These are phyloP conservation scores for Hypoxylon intermedium DNA, from an alignment of 495 filamentous ascomycete species.

Conservation along the genomic window DNA sequence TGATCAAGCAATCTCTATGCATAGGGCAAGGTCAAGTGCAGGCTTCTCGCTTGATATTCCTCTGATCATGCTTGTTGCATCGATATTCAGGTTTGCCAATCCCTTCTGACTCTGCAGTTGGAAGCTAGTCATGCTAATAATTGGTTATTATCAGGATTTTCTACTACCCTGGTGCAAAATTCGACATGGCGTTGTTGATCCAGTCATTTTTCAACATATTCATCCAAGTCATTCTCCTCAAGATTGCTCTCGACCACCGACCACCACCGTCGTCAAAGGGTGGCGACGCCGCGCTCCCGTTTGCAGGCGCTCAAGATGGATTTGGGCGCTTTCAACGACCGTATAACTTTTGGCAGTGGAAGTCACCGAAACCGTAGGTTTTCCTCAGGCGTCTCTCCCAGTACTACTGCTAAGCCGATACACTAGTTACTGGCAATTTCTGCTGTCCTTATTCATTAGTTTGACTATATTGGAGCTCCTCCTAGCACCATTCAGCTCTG, in stretches of 20 bases:
- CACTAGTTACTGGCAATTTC: conserved; percentile 84
- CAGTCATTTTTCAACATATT: conserved; percentile 88
- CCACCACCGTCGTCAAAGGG: conserved; percentile 67
- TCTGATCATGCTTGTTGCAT: conserved; percentile 95
- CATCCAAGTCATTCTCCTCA: conserved; percentile 82
- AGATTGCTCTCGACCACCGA: conserved; percentile 88
- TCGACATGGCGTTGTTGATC: conserved; percentile 77
- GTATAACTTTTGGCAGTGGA: conserved; percentile 96
- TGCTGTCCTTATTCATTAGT: conserved; percentile 71
- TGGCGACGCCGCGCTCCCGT: conserved; percentile 61
- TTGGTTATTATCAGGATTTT: conserved; percentile 67
- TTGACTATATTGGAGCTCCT: conserved; percentile 75
- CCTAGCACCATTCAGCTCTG: conserved; percentile 63
- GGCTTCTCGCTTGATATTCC: conserved; percentile 92
- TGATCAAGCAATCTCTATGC: conserved; percentile 91
- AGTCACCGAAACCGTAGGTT: conserved; percentile 74
- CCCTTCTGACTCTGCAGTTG: not conserved
- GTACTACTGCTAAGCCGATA: conserved; percentile 13
- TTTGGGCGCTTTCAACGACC: conserved; percentile 65
- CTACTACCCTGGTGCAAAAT: conserved; percentile 91
- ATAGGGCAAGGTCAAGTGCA: conserved; percentile 77
- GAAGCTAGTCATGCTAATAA: conserved; percentile 16
- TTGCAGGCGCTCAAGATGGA: conserved; percentile 62
- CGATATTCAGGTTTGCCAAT: conserved; percentile 77
- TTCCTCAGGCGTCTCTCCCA: not conserved